Base-by-base conservation (phyloP, 192 early-diverging fungal genomes). In the Mortierella claussenii region DNA sequence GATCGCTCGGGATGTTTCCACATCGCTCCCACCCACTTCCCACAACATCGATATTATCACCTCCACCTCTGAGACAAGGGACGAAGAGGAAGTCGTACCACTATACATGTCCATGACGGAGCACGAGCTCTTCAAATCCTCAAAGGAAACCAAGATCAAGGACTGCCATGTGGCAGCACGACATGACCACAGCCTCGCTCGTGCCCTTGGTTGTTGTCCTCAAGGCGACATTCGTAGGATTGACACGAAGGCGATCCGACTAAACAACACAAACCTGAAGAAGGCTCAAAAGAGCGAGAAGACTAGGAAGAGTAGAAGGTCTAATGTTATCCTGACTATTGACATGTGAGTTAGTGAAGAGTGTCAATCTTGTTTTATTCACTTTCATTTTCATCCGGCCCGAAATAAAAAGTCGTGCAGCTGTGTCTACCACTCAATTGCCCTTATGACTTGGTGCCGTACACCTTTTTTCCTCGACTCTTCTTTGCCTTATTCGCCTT, bases 51-150 rank as follows among this genome's bases (percentile, higher is more conserved):
- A n/a, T n/a, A n/a, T n/a, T n/a, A n/a, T n/a, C n/a, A n/a, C n/a
- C n/a, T n/a, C n/a, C n/a, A n/a, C n/a, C n/a, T n/a, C n/a, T n/a
- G n/a, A n/a, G n/a, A n/a, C n/a, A n/a, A n/a, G n/a, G n/a, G 20
- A 55, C 34, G 55, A 43, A 24, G 34, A 4, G 2, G 47, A 24
- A 17, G 12, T 26, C 8, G 9, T 13, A 24, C n/a, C 6, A 17
- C 51, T 61, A 26, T 75, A 75, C 28, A 75, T 75, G 71, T 52
- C 37, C 37, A 65, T 75, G 56, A 61, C 63, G 26, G 71, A 75
- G 36, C 71, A 46, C 20, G 71, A 75, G 36, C 63, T 75, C 33
- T 57, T 57, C 17, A 75, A 75, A 28, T 75, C 71, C 7, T 32
- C 48, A 13, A 74, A 56, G 28, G 69, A 60, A 4, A 24, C 44